A percentile compares a stretch with the other conserved stretches of the same genome.
phyloP scores from a whole-genome alignment of 225 moss, liverwort and hornwort genomes.

The Pseudoscleropodium purum region DNA sequence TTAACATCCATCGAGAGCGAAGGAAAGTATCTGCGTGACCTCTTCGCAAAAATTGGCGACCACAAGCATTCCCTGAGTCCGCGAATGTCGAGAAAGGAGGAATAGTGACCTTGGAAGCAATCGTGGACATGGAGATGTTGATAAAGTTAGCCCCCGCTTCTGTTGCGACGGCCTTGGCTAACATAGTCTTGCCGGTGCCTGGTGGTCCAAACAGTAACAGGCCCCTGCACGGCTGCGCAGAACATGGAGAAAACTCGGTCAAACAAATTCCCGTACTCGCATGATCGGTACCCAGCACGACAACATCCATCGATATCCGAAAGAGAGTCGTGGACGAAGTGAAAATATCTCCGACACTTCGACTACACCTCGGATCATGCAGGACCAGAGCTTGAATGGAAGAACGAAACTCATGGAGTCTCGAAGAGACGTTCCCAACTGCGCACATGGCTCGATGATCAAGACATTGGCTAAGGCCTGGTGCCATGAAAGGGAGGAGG shows the following conservation, averaged over 20 bases:
- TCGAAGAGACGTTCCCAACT: neutral
- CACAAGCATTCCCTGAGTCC: neutral
- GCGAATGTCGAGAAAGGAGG: neutral
- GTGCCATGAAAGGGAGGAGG: neutral
- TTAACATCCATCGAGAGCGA: neutral
- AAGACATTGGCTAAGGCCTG: neutral
- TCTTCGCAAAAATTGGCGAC: neutral
- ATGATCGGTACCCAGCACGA: neutral
- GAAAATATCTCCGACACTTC: neutral
- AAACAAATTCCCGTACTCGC: neutral
- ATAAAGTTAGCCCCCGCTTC: constrained; percentile 97
- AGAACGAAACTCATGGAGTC: neutral
- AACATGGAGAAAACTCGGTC: neutral
- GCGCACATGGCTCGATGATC: neutral
- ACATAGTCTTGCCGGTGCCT: constrained; percentile 95
- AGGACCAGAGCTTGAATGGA: neutral
- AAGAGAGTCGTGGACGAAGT: neutral
- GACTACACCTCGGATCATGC: neutral
- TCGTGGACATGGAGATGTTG: constrained; percentile 95
- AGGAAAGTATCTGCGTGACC: neutral
- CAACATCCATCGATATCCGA: neutral
- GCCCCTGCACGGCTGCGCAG: constrained; percentile 82
- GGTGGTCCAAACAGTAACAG: constrained; percentile 92
- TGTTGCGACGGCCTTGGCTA: constrained; percentile 93
- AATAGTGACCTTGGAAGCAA: constrained; percentile 72